Conservation (phyloP, 495 filamentous ascomycete species). For the Apiosordaria backusii region DNA sequence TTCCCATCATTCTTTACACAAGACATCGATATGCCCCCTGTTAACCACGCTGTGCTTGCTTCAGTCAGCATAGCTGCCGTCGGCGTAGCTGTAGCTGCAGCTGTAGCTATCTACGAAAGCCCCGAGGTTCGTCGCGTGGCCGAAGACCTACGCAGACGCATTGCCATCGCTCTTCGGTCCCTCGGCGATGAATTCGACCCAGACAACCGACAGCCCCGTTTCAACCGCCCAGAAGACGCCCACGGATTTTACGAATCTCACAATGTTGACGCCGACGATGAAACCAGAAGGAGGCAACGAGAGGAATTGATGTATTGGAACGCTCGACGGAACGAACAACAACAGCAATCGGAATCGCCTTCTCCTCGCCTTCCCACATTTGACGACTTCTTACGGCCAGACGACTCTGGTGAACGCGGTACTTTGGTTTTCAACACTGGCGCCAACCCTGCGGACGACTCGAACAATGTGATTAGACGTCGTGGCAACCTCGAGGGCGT, state of each 20-base stretch:
- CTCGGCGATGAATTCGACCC: constrained; percentile 75
- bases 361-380: constrained; percentile 39
- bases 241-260: constrained; percentile 51
- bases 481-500: constrained; percentile 42
- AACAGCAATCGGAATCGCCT: constrained; percentile 13
- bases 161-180: constrained; percentile 71
- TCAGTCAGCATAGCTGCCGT: constrained; percentile 75
- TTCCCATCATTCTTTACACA: not conserved
- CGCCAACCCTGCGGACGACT: constrained; percentile 32
- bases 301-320: constrained; percentile 75
- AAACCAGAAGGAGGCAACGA: constrained; percentile 59
- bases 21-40: constrained; percentile 34
- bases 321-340: constrained; percentile 26
- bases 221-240: constrained; percentile 58
- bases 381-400: constrained; percentile 52
- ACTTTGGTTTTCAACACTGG: constrained; percentile 52
- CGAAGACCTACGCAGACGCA: constrained; percentile 69
- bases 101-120: constrained; percentile 80
- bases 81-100: constrained; percentile 72
- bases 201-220: constrained; percentile 45
- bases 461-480: constrained; percentile 44
- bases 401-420: constrained; percentile 42
- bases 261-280: constrained; percentile 65
- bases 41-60: constrained; percentile 46
- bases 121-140: constrained; percentile 76